Conservation (phyloP, 805 yeast genomes). For the Wickerhamiella siamensis region DNA sequence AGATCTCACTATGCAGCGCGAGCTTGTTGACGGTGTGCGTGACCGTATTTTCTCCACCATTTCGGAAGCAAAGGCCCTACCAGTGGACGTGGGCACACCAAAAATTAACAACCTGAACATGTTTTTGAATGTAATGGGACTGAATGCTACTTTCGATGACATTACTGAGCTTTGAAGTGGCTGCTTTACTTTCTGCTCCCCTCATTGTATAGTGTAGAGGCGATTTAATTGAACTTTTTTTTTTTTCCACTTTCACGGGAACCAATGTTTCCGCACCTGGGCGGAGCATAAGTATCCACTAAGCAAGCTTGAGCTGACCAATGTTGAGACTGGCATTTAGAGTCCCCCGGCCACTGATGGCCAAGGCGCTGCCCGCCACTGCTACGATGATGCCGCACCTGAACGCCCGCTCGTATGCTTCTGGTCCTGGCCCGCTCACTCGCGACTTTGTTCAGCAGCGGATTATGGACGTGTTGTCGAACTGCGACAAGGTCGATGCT, state of each 20-base stretch:
- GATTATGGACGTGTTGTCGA: slow-evolving; percentile 59
- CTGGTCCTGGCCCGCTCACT: slow-evolving; percentile 43
- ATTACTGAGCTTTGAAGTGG: slow-evolving; percentile 47
- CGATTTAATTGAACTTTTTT: too few species aligned
- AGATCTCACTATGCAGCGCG: slow-evolving; percentile 72
- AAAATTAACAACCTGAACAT: slow-evolving; percentile 69
- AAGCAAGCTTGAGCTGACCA: slow-evolving; percentile 3
- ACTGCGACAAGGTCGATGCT: slow-evolving; percentile 40
- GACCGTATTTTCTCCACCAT: slow-evolving; percentile 85
- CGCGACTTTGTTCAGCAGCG: slow-evolving; percentile 70
- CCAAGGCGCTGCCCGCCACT: slow-evolving; percentile 1
- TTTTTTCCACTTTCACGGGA: background rate
- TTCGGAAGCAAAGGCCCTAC: slow-evolving; percentile 49
- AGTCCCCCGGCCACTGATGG: slow-evolving; percentile 1
- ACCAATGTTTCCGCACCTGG: background rate
- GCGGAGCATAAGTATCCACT: background rate
- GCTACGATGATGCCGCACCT: slow-evolving; percentile 9
- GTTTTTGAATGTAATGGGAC: slow-evolving; percentile 92
- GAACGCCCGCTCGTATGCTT: slow-evolving; percentile 37
- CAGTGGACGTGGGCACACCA: slow-evolving; percentile 39
- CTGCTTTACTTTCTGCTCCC: too few species aligned
- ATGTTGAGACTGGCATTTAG: slow-evolving; percentile 3
- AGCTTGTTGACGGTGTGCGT: slow-evolving; percentile 85
- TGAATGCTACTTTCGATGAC: slow-evolving; percentile 80
- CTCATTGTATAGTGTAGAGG: too few species aligned